These are phyloP conservation scores for Psilocybe sp. DNA, from an alignment of 768 basidiomycete species.

Conservation along the genomic window DNA sequence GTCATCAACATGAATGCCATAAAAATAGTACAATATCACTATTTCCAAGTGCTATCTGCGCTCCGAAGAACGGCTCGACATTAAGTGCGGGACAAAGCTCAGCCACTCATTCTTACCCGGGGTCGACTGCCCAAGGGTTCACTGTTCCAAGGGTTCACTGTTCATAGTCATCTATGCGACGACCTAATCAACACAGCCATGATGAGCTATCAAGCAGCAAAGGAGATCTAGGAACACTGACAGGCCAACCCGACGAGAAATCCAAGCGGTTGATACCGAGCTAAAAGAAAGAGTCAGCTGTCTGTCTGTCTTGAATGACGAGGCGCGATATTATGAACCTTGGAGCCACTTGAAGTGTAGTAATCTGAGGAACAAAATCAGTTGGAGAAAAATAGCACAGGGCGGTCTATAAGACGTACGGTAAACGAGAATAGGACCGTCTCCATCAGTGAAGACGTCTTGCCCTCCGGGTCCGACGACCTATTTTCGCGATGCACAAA, in stretches of 20 bases:
- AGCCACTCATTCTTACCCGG: too few species aligned
- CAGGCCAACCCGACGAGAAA: conserved; percentile 49
- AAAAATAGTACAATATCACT: too few species aligned
- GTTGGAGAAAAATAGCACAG: neutral
- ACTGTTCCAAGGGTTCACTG: too few species aligned
- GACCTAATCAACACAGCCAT: too few species aligned
- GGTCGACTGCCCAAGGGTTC: too few species aligned
- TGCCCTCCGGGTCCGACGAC: conserved; percentile 54
- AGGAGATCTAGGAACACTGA: conserved; percentile 14
- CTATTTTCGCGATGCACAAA: conserved; percentile 19
- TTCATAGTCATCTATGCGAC: too few species aligned
- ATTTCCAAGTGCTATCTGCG: too few species aligned
- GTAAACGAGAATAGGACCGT: conserved; percentile 45
- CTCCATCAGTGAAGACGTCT: conserved; percentile 39
- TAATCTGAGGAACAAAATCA: conserved; percentile 32
- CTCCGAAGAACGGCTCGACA: too few species aligned
- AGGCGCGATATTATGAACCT: conserved; percentile 30
- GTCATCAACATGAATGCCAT: too few species aligned
- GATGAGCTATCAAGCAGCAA: too few species aligned
- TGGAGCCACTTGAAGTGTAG: conserved; percentile 37
- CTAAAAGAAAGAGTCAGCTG: conserved; percentile 12
- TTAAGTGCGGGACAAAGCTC: too few species aligned
- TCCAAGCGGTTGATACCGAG: conserved; percentile 43
- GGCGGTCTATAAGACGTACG: conserved; percentile 30
- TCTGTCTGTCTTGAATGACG: neutral